Percentiles rank a stretch among this genome's conserved stretches.
Evolutionary conservation across 2,329 filamentous ascomycete species (phyloP).

Genomic region (Alternaria arborescens): DNA sequence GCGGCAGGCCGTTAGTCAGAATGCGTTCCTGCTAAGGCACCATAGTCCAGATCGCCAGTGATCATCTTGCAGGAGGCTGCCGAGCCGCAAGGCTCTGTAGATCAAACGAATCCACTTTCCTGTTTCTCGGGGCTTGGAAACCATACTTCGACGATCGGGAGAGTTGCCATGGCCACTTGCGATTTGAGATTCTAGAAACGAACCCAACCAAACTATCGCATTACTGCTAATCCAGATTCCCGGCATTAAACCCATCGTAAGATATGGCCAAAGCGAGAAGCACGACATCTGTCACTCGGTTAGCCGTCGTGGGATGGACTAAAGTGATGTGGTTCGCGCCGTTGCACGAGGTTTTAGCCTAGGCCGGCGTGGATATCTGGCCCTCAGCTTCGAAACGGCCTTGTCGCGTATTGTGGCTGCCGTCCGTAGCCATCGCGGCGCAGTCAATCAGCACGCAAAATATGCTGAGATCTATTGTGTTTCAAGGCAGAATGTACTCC

Average conservation of each 20-base stretch:
- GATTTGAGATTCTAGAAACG: background rate
- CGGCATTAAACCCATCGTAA: background rate
- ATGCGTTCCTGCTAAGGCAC: conserved; percentile 2
- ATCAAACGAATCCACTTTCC: background rate
- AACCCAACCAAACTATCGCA: background rate
- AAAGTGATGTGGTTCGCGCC: conserved; percentile 7
- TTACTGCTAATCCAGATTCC: background rate
- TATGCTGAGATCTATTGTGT: background rate
- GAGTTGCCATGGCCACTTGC: background rate
- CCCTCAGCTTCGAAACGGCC: conserved; percentile 10
- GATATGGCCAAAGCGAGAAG: background rate
- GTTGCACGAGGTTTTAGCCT: conserved; percentile 2
- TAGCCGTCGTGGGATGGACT: background rate
- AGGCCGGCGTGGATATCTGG: background rate
- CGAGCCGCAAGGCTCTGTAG: conserved; percentile 1
- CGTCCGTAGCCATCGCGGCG: background rate
- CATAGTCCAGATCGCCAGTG: background rate
- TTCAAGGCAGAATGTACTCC: background rate
- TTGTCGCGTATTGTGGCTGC: background rate
- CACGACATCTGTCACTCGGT: conserved; percentile 11
- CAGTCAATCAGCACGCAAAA: background rate
- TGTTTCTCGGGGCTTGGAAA: background rate
- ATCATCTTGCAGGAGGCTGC: background rate
- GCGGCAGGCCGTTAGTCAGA: conserved; percentile 1
- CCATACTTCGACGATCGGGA: background rate